Conservation (phyloP, 352 stramenopile species). For the Globisporangium orthogonon region DNA sequence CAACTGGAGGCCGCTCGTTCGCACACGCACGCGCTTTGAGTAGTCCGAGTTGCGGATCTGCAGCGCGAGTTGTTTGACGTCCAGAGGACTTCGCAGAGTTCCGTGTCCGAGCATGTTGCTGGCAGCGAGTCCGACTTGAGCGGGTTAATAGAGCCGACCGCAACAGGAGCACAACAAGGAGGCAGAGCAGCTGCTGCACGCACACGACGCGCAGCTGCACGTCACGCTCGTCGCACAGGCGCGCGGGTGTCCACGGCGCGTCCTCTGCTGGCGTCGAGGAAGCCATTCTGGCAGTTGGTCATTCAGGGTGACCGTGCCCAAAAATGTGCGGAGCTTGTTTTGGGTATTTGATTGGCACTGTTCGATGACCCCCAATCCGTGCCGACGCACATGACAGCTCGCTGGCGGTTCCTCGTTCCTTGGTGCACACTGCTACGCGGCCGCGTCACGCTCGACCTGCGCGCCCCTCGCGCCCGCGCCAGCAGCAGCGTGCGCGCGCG, state of each 20-base stretch:
- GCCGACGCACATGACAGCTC: background rate
- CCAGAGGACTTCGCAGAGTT: constrained; percentile 39
- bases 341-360: too few relatives aligned
- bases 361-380: too few relatives aligned
- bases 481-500: background rate
- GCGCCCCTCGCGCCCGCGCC: background rate
- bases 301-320: too few relatives aligned
- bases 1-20: background rate
- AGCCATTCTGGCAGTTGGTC: too few relatives aligned
- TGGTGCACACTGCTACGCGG: constrained; percentile 1
- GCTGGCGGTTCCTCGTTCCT: background rate
- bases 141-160: background rate
- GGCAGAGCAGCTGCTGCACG: constrained; percentile 1
- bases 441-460: background rate
- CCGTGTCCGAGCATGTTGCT: constrained; percentile 66
- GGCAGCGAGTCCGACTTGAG: background rate
- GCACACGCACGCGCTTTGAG: constrained; percentile 33
- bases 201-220: constrained; percentile 56
- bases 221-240: constrained; percentile 35
- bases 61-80: constrained; percentile 58
- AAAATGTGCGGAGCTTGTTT: too few relatives aligned
- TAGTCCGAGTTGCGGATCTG: constrained; percentile 73
- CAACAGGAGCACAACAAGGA: background rate
- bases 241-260: constrained; percentile 27
- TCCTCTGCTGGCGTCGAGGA: background rate